Percentiles rank a stretch among this genome's conserved stretches.
Evolutionary conservation across 1,284 basidiomycete species (phyloP).

Genomic region (Cerrena zonata): DNA sequence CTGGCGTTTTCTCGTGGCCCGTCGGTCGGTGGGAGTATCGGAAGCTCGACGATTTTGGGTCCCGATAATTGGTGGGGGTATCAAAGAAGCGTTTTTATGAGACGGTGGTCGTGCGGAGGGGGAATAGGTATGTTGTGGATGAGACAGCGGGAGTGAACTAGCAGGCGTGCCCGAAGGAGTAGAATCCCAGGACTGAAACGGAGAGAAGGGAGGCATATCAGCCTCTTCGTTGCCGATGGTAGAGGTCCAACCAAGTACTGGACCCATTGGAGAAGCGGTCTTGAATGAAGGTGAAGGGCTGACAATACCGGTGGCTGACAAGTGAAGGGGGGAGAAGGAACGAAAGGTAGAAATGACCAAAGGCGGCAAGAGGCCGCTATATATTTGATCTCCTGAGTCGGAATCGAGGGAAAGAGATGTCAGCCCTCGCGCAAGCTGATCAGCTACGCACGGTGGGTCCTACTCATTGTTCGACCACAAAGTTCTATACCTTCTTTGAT

Average conservation of each 20-base stretch:
- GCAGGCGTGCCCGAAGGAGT: neutral
- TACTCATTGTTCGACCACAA: slow-evolving; percentile 9
- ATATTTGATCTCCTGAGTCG: neutral
- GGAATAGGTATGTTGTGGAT: neutral
- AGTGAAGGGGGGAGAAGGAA: slow-evolving; percentile 2
- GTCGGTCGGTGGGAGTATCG: slow-evolving; percentile 15
- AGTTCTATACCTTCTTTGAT: slow-evolving; percentile 5
- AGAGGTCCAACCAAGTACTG: slow-evolving; percentile 4
- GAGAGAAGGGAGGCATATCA: slow-evolving; percentile 2
- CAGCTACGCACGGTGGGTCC: slow-evolving; percentile 7
- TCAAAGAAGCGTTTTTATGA: slow-evolving; percentile 7
- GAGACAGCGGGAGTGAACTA: neutral
- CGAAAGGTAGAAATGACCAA: slow-evolving; percentile 1
- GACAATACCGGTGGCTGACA: neutral
- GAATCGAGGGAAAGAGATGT: no score
- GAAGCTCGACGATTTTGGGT: slow-evolving; percentile 4
- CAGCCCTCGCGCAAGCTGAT: neutral
- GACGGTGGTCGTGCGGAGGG: slow-evolving; percentile 1
- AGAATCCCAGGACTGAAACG: slow-evolving; percentile 4
- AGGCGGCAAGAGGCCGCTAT: neutral
- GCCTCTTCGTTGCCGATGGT: neutral
- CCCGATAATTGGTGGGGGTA: neutral
- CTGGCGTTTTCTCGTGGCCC: slow-evolving; percentile 25
- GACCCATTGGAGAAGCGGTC: neutral
- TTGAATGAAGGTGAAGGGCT: neutral